These are phyloP conservation scores for Styphnolobium japonicum DNA, from an alignment of 306 rosid genomes.

Conservation along the genomic window DNA sequence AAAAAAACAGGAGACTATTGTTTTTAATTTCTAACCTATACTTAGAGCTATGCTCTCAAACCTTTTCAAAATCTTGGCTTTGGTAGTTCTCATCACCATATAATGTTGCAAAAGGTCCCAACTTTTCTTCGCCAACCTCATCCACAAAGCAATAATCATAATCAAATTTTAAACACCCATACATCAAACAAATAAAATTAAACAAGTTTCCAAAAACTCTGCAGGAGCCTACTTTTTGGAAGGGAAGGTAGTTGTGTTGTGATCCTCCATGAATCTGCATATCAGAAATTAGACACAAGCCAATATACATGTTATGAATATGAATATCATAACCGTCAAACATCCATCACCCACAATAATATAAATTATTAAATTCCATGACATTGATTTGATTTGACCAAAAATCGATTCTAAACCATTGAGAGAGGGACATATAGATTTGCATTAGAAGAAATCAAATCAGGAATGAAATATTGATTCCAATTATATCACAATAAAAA, in stretches of 20 bases:
- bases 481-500: no score
- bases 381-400: no score
- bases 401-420: no score
- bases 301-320: no score
- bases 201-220: not conserved
- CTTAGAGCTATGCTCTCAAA: slow-evolving; percentile 2
- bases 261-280: slow-evolving; percentile 76
- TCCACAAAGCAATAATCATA: slow-evolving; percentile 54
- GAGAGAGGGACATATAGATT: no score
- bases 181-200: not conserved
- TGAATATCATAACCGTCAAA: no score
- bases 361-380: no score
- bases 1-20: not conserved
- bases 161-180: slow-evolving; percentile 10
- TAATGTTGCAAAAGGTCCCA: slow-evolving; percentile 57
- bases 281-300: not conserved
- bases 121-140: slow-evolving; percentile 64
- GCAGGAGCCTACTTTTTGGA: slow-evolving; percentile 57
- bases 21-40: not conserved
- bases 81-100: slow-evolving; percentile 71
- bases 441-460: no score
- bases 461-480: no score
- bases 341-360: no score
- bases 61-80: slow-evolving; percentile 86
- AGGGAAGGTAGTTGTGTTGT: slow-evolving; percentile 72